Evolutionary conservation across 345 rosid genomes (phyloP).

Genomic region (Leavenworthia alabamica): DNA sequence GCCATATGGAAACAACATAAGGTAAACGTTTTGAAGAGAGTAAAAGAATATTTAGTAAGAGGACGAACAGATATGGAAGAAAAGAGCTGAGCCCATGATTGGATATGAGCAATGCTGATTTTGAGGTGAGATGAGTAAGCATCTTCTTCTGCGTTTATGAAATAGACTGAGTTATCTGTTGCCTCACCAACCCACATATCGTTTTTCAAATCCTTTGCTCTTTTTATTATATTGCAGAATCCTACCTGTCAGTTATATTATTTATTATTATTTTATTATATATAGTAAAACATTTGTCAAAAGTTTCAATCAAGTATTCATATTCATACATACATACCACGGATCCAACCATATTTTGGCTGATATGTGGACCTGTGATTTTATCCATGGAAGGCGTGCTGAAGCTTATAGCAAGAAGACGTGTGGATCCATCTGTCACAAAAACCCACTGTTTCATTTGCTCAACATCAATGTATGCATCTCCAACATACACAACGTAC

Average conservation of each 20-base stretch:
- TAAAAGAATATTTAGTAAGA: no score
- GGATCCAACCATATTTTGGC: conserved; percentile 69
- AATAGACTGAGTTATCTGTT: conserved; percentile 69
- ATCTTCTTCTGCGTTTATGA: conserved; percentile 40
- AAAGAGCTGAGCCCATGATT: conserved; percentile 67
- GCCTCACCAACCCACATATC: conserved; percentile 80
- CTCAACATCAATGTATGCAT: conserved; percentile 42
- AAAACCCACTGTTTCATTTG: conserved; percentile 88
- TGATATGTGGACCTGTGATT: conserved; percentile 43
- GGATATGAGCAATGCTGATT: conserved; percentile 42
- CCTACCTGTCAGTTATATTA: conserved; percentile 75
- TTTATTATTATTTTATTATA: no score
- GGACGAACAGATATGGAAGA: conserved; percentile 37
- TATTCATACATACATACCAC: conserved; percentile 48
- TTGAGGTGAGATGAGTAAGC: conserved; percentile 54
- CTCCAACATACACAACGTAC: conserved; percentile 66
- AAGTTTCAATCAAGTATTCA: not conserved
- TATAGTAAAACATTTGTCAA: not conserved
- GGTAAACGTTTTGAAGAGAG: no score
- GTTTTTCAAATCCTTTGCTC: conserved; percentile 62
- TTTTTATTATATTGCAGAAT: conserved; percentile 73
- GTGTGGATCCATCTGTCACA: conserved; percentile 65
- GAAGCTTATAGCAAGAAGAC: conserved; percentile 81
- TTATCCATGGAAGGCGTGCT: conserved; percentile 47
- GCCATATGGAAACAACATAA: no score